Base-by-base conservation (phyloP, 164 flowering plant genomes). In the Berberis vulgaris region DNA sequence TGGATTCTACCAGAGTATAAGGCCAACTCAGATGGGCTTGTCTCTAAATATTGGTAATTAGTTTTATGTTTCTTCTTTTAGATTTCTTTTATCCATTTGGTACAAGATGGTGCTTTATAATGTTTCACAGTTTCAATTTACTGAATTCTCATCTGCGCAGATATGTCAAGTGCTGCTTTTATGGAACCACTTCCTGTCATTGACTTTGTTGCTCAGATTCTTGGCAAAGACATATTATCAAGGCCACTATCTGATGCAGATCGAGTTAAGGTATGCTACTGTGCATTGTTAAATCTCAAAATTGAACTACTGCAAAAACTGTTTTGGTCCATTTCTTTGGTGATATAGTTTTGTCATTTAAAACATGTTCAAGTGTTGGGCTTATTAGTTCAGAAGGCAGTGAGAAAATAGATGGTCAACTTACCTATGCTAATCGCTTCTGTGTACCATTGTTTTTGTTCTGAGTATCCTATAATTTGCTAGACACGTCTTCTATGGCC, bases 181-280 rank as follows among this genome's bases (percentile, higher is more conserved):
- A 83, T 84, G 54, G 91, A 89, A 69, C 83, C 96, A 7, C 81
- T 89, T 8, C 91, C 86, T 10, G 93, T 85, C 0, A 74, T 85
- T 12, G 96, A 89, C 9, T 86, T 85, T 82, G 86, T 87, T 1
- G 81, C 80, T 45, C 83, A 85, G 65, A 40, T 85, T 62, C 60
- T 85, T 64, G 72, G 75, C 1, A 82, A 77, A 65, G 85, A 83
- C 69, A 80, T 77, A 38, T 66, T 50, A 41, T 73, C 84, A 43
- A 78, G 83, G 67, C 84, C 84, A 45, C 66, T 89, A 11, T 84
- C 91, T 61, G 96, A 87, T 71, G 73, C 88, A 1, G 93, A 89
- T 58, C 83, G 86, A 50, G 68, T 84, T 6, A 87, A 84, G 93
- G 93, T 88, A 67, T 46, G 47, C 43, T 10, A 62, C 47, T 57